phyloP scores from a whole-genome alignment of 805 yeast genomes.

The Yarrowia sp. region DNA sequence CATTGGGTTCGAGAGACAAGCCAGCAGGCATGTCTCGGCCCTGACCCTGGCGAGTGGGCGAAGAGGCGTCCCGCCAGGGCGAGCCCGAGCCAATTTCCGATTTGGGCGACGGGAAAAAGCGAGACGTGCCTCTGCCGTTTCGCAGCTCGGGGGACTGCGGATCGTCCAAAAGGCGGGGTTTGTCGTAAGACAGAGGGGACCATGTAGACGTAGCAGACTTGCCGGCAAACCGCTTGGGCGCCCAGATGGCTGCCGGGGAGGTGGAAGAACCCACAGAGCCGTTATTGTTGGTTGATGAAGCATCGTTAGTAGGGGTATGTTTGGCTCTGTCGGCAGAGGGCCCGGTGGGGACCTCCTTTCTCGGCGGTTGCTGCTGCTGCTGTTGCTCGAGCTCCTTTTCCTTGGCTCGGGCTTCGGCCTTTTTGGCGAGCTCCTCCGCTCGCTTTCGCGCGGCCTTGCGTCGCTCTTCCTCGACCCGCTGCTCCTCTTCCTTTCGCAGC shows the following conservation, averaged over 20 bases:
- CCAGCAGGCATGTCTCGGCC: slow-evolving; percentile 6
- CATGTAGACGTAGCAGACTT: neutral
- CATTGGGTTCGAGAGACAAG: slow-evolving; percentile 2
- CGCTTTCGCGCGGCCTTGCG: slow-evolving; percentile 35
- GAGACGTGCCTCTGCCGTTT: slow-evolving; percentile 20
- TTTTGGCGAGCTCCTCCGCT: slow-evolving; percentile 37
- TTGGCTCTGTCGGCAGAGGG: slow-evolving; percentile 1
- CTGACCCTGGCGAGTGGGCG: slow-evolving; percentile 10
- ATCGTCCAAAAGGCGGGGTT: slow-evolving; percentile 20
- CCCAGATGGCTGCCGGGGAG: slow-evolving; percentile 5
- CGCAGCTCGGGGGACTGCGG: slow-evolving; percentile 16
- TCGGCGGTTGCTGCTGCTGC: slow-evolving; percentile 13
- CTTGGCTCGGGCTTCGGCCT: slow-evolving; percentile 31
- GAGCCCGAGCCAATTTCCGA: slow-evolving; percentile 12
- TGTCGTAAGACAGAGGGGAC: slow-evolving; percentile 13
- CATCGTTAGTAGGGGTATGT: neutral
- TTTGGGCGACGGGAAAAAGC: slow-evolving; percentile 24
- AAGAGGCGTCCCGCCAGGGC: slow-evolving; percentile 7
- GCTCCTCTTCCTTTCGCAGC: slow-evolving; percentile 40
- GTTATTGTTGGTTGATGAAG: neutral
- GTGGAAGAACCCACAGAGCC: neutral
- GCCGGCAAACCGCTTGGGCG: slow-evolving; percentile 5
- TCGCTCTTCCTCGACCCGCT: slow-evolving; percentile 35
- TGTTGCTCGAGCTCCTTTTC: slow-evolving; percentile 30
- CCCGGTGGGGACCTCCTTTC: slow-evolving; percentile 20